Conservation (phyloP, 257 asterid species). For the Penstemon newberryi region DNA sequence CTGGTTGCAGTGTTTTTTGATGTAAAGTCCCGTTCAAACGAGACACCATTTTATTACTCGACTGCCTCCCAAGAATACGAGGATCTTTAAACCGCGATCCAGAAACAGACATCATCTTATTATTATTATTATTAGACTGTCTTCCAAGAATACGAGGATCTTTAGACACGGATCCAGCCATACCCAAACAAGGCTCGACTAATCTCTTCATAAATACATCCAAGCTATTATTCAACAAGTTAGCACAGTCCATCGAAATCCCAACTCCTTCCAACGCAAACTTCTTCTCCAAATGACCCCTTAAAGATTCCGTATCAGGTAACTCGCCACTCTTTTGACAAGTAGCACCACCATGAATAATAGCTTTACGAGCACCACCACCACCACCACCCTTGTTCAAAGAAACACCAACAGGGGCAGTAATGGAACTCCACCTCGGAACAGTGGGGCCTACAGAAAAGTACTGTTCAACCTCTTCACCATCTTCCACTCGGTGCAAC, state of each 20-base stretch:
- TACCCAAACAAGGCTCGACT: conserved; percentile 57
- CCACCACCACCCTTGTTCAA: conserved; percentile 17
- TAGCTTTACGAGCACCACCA: conserved; percentile 40
- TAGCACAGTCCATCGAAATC: conserved; percentile 62
- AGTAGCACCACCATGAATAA: conserved; percentile 32
- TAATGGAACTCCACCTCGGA: conserved; percentile 56
- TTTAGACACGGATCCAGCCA: conserved; percentile 34
- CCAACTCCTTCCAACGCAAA: conserved; percentile 69
- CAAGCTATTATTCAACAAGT: conserved; percentile 65
- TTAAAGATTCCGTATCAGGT: conserved; percentile 57
- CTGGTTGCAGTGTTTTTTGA: conserved; percentile 28
- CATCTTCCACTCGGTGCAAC: conserved; percentile 75
- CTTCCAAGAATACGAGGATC: conserved; percentile 24
- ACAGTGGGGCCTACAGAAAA: conserved; percentile 34
- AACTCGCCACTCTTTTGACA: conserved; percentile 52
- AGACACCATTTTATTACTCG: conserved; percentile 27
- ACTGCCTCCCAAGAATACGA: conserved; percentile 24
- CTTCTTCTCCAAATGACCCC: conserved; percentile 57
- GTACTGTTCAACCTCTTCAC: conserved; percentile 90
- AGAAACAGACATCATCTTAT: conserved; percentile 16
- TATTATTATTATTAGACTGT: conserved; percentile 10
- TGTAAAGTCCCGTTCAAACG: conserved; percentile 27
- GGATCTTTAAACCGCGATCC: conserved; percentile 28
- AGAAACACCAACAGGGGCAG: conserved; percentile 81
- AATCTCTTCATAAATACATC: conserved; percentile 67